Percentiles rank a stretch among this genome's conserved stretches.
phyloP scores from a whole-genome alignment of 176 grass and related monocot species.

The Oryza nivara region DNA sequence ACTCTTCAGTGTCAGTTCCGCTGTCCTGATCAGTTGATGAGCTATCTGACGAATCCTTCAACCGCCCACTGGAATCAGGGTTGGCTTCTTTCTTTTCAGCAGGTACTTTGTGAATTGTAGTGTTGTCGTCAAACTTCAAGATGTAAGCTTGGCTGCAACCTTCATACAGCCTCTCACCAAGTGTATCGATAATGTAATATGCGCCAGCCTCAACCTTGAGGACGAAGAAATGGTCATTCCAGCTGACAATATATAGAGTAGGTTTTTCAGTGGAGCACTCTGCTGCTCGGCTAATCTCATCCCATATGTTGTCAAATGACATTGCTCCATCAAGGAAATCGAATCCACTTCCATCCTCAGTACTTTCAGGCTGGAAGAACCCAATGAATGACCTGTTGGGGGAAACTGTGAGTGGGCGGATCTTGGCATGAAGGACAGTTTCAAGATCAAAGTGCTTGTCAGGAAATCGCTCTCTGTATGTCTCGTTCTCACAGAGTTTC shows the following conservation, averaged over 20 bases:
- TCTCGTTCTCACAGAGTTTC: conserved; percentile 80
- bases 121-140: conserved; percentile 83
- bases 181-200: conserved; percentile 88
- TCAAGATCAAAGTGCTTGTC: conserved; percentile 99
- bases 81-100: conserved; percentile 45
- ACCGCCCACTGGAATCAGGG: conserved; percentile 27
- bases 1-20: conserved; percentile 29
- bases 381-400: conserved; percentile 81
- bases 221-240: conserved; percentile 96
- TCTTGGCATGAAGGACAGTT: conserved; percentile 81
- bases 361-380: conserved; percentile 87
- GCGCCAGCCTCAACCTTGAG: conserved; percentile 73
- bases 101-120: conserved; percentile 62
- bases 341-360: conserved; percentile 58
- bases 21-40: conserved; percentile 45
- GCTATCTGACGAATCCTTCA: conserved; percentile 34
- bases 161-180: conserved; percentile 91
- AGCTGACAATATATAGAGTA: conserved; percentile 87
- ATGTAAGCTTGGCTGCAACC: conserved; percentile 88
- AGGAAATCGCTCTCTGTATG: conserved; percentile 68
- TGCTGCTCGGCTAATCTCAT: conserved; percentile 74
- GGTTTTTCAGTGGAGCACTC: conserved; percentile 43
- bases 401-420: conserved; percentile 67
- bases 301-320: conserved; percentile 96
- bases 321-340: conserved; percentile 85